These are phyloP conservation scores for Postia placenta DNA, from an alignment of 768 basidiomycete genomes.

Conservation along the genomic window DNA sequence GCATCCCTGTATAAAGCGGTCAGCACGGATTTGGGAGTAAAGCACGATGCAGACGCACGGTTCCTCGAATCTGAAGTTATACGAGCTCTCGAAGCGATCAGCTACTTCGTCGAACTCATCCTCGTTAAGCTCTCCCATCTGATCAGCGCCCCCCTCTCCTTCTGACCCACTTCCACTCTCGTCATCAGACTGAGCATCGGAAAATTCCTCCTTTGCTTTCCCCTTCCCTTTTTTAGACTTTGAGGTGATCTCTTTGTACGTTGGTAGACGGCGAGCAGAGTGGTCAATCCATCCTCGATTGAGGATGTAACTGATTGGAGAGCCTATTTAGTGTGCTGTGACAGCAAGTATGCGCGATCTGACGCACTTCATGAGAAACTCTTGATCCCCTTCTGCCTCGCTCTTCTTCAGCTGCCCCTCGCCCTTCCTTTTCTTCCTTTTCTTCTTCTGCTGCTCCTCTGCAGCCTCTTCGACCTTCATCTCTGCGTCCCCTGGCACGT, in stretches of 20 bases:
- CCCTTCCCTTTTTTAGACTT: constrained; percentile 24
- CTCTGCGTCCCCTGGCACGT: constrained; percentile 19
- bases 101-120: constrained; percentile 86
- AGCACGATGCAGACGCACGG: constrained; percentile 47
- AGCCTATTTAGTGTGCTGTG: too few species aligned
- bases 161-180: constrained; percentile 22
- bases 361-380: constrained; percentile 84
- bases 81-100: constrained; percentile 91
- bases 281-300: constrained; percentile 97
- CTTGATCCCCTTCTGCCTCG: constrained; percentile 68
- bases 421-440: constrained; percentile 24
- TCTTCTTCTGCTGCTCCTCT: constrained; percentile 20
- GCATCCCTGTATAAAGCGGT: constrained; percentile 45
- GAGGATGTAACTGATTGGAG: constrained; percentile 72
- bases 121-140: constrained; percentile 40
- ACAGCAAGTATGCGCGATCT: constrained; percentile 24
- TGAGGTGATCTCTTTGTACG: constrained; percentile 72
- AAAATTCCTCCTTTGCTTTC: constrained; percentile 17
- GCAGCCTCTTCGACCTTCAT: constrained; percentile 24
- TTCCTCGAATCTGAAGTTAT: constrained; percentile 98
- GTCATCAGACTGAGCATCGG: constrained; percentile 15
- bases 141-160: constrained; percentile 16
- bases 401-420: constrained; percentile 18
- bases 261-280: constrained; percentile 66
- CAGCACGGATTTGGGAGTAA: constrained; percentile 1